phyloP scores from a whole-genome alignment of 148 eudicot species.

The Tetragonia tetragonoides region DNA sequence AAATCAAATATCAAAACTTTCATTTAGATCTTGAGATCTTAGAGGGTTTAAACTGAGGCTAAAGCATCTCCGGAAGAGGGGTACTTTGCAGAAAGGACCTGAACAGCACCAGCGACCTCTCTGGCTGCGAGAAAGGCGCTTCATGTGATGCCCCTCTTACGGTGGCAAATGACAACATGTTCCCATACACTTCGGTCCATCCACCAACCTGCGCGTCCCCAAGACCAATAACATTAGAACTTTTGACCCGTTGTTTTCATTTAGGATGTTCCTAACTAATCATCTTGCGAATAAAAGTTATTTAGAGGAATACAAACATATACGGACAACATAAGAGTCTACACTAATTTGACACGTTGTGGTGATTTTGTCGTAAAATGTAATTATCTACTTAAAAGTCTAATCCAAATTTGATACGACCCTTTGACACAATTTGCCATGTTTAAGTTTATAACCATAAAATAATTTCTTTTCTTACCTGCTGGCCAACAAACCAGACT shows the following conservation, averaged over 20 bases:
- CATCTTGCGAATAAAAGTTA: too few species aligned
- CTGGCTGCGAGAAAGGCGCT: constrained; percentile 89
- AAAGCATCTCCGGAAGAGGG: constrained; percentile 65
- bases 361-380: too few species aligned
- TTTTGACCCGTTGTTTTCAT: too few species aligned
- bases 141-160: constrained; percentile 91
- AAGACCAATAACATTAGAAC: too few species aligned
- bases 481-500: constrained; percentile 84
- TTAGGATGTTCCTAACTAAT: too few species aligned
- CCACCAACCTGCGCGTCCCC: constrained; percentile 67
- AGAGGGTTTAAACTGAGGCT: neutral
- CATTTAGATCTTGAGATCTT: neutral
- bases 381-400: too few species aligned
- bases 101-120: constrained; percentile 75
- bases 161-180: constrained; percentile 71
- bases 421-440: neutral
- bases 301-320: too few species aligned
- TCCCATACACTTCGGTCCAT: constrained; percentile 81
- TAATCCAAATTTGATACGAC: neutral
- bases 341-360: too few species aligned
- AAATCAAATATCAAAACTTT: neutral
- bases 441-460: neutral
- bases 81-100: constrained; percentile 63
- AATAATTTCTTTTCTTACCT: constrained; percentile 38
- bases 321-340: too few species aligned